Evolutionary conservation across 2,329 filamentous ascomycete species (phyloP), one percentile per base, ranked within the genome.

Genomic region (Beauveria sp.): DNA sequence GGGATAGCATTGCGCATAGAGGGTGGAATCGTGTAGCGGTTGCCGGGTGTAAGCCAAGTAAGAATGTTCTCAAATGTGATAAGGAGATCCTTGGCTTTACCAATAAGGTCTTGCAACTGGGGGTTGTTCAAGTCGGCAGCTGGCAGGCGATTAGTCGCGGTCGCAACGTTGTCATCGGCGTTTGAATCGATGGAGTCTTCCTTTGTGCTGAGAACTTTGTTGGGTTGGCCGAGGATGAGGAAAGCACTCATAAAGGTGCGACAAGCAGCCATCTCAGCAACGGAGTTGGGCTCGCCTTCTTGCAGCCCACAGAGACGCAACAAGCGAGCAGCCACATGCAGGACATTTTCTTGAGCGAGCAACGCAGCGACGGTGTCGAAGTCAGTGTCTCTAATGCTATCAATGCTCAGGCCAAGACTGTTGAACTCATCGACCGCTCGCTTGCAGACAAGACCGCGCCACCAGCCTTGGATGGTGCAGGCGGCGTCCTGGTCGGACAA

Each of bases 211-310:
- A 95, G 81, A 1, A 93, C 89, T 66, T 91, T 86, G 1, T 86
- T 85, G 1, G 90, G 90, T 71, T 93, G 90, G 1, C 88, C 89
- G 28, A 92, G 77, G 63, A 93, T 92, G 59, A 95, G 78, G 70
- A 89, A 93, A 5, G 90, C 88, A 69, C 89, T 91, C 60, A 95
- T 75, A 68, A 93, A 93, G 1, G 87, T 91, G 67, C 89, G 81
- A 46, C 90, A 84, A 18, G 85, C 83, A 42, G 87, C 86, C 78
- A 89, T 88, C 66, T 90, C 85, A 50, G 83, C 81, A 61, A 88
- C 82, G 1, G 85, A 86, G 18, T 84, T 82, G 2, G 80, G 74
- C 3, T 83, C 82, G 43, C 83, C 85, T 67, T 91, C 88, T 55
- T 84, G 80, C 58, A 93, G 75, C 1, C 86, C 87, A 67, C 90